phyloP scores from a whole-genome alignment of 2,329 filamentous ascomycete genomes.

The Aspergillus sp. region DNA sequence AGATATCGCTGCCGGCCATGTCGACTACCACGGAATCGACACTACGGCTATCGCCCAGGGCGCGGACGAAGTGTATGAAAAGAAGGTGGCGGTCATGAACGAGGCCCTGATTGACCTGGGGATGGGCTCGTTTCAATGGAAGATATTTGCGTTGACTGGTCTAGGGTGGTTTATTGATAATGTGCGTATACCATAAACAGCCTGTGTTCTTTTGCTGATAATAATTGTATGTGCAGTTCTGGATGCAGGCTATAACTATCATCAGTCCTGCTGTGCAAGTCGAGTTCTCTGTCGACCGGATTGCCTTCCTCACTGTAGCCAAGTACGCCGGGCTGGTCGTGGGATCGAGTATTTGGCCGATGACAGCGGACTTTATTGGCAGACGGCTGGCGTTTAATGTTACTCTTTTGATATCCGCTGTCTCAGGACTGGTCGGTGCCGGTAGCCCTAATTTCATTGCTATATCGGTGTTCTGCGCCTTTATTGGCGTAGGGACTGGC shows the following conservation, averaged over 20 bases:
- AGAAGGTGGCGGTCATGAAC: conserved; percentile 17
- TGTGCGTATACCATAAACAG: conserved; percentile 7
- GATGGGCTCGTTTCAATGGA: conserved; percentile 24
- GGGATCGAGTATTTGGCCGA: conserved; percentile 19
- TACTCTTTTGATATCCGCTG: conserved; percentile 20
- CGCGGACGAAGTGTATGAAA: neutral
- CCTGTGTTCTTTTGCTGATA: neutral
- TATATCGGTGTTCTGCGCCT: conserved; percentile 25
- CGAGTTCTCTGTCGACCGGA: conserved; percentile 17
- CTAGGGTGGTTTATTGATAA: conserved; percentile 24
- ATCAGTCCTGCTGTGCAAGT: conserved; percentile 20
- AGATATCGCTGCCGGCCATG: too few relatives aligned
- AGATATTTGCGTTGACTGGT: conserved; percentile 20
- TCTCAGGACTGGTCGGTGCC: conserved; percentile 21
- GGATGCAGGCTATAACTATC: conserved; percentile 19
- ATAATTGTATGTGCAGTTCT: conserved; percentile 13
- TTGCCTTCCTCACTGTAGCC: conserved; percentile 17
- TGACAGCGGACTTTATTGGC: conserved; percentile 21
- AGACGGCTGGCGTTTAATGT: conserved; percentile 22
- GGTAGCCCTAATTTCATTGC: conserved; percentile 22
- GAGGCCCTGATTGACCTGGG: conserved; percentile 21
- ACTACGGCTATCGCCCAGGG: too few relatives aligned
- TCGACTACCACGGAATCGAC: too few relatives aligned
- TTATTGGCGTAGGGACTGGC: conserved; percentile 19
- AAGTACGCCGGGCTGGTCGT: conserved; percentile 16